Base-by-base conservation (phyloP, 805 yeast species). In the Wickerhamomyces queroliae region DNA sequence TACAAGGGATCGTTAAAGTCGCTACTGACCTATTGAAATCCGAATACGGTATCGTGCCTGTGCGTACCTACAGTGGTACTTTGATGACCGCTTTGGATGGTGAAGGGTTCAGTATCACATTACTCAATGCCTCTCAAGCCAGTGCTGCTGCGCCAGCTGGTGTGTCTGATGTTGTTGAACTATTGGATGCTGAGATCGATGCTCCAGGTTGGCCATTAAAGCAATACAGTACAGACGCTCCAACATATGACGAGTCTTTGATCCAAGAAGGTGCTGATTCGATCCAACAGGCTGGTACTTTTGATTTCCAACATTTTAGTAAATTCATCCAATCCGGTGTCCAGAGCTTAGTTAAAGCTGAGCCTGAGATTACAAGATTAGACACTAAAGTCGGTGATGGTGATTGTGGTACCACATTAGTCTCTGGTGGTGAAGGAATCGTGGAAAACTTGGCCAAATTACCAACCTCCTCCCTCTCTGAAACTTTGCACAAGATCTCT, bases 361-460 rank as follows among this genome's bases (percentile, higher is more conserved):
- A 90, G 60, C 93, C 95, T 2, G 74, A 77, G 51, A 83, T 90
- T 53, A 90, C 97, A 1, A 72, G 77, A 40, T 80, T 84, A 49
- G 98, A 90, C 54, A 83, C 95, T 2, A 70, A 79, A 48, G 96
- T 91, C 1, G 98, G 98, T 42, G 98, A 90, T 59, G 98, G 98
- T 51, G 98, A 90, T 58, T 90, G 97, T 63, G 98, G 98, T 30
- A 93, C 87, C 52, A 90, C 97, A 1, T 65, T 90, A 44, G 86
- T 80, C 12, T 72, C 77, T 19, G 98, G 97, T 29, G 93, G 89
- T 22, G 71, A 80, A 40, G 89, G 85, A 1, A 74, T 90, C 32
- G 60, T 78, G 33, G 64, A 70, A 10, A 76, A 78, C 17, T 62
- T 87, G 35, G 64, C 68, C 9, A 49, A 60, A 8, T 51, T 74